Base-by-base conservation (phyloP, 2,329 filamentous ascomycete species). In the Scedosporium minutisporum region DNA sequence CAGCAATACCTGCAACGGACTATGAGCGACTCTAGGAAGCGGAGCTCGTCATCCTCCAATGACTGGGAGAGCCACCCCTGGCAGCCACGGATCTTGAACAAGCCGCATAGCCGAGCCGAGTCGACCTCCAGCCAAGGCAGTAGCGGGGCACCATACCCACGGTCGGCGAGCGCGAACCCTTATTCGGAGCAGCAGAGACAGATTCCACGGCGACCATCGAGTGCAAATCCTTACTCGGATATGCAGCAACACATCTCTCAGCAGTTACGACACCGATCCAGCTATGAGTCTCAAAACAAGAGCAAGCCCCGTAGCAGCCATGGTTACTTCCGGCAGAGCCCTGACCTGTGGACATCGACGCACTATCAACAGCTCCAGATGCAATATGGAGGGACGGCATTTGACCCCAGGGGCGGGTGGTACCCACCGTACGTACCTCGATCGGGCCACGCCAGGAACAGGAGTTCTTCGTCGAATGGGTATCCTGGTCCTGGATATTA, bases 381-480 rank as follows among this genome's bases (percentile, higher is more conserved):
- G 58, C 64, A 63, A n/a, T 64, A 64, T 23, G 58, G 42, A 16
- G 58, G 61, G 33, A 58, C 63, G 10, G 33, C 58, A 1, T 27
- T 60, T 63, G 57, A 38, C 33, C 44, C 61, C 4, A 29, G 27
- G 60, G 59, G 38, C 21, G 67, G 67, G 25, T 69, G 67, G 5
- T 68, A 71, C n/a, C 72, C 73, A 42, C 71, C 73, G 1, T 68
- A 74, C 12, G 69, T 70, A 1, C 70, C 74, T 48, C 74, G 73
- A 3, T 64, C 66, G n/a, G 66, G 67, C n/a, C 77, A 79, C 61
- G 62, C 68, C 60, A 72, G 76, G 21, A 75, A 76, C 65, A 71
- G 72, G 46, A 79, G 76, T 65, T 67, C 71, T 48, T 74, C 72
- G 42, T 69, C 70, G 18, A 63, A 69, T 57, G 68, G 33, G 9